Evolutionary conservation across 1,284 basidiomycete genomes (phyloP), one percentile per base, ranked within the genome.

Genomic region (Ceratobasidium theobromae): DNA sequence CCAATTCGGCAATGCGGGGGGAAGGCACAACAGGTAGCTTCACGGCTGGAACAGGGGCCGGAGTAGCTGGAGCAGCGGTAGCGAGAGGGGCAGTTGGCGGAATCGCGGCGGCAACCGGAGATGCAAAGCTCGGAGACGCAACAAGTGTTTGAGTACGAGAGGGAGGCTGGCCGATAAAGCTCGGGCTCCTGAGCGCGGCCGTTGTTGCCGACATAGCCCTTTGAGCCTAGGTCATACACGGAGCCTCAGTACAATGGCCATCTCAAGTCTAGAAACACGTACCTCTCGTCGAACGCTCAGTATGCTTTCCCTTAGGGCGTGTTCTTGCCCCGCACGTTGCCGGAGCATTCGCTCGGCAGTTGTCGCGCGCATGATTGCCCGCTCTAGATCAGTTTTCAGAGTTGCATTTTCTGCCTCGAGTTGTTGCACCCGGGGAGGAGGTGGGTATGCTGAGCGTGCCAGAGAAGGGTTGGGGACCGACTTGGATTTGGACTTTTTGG

Each of bases 241-340:
- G 9, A 38, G 33, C 21, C 46, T 23, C 16, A 28, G 18, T 12
- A 25, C 6, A 48, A 11, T 14, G 18, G 25, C 11, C 21, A 21
- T 30, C 25, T 32, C 4, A 40, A 2, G 2, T 16, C 16, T 16
- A 28, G 6, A 14, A 14, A 18, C 25, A 69, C 71, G 30, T 57
- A 87, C 89, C 80, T 92, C 89, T 76, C 85, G 84, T n/a, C 87
- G 84, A 3, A 88, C 89, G 75, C 87, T 79, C 69, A 86, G 83
- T 71, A 91, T 89, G 71, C 88, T 89, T 70, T 91, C 89, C 18
- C 88, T 84, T 66, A 92, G 75, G 51, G 89, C 82, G 67, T 83
- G 80, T 73, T 91, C 89, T 73, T 91, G 89, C 70, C 89, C 88
- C 73, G 86, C 85, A 67, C 88, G 69, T 32, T 67, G 65, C 25